A percentile compares a stretch with the other conserved stretches of the same genome.
Conservation (phyloP, 2,329 filamentous ascomycete species). For the Neopestalotiopsis clavispora region DNA sequence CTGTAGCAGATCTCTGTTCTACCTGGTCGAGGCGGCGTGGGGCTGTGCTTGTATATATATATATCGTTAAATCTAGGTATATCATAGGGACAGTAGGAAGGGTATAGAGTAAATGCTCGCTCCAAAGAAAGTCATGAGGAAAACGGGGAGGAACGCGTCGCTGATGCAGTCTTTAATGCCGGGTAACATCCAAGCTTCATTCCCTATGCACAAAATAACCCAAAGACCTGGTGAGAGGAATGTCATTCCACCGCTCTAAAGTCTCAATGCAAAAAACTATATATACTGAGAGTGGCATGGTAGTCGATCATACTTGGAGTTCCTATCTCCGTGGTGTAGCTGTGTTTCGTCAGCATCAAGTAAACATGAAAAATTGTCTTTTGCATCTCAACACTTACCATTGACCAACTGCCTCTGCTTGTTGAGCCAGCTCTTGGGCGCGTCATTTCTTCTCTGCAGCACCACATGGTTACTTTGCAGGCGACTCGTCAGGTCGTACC, state of each 20-base stretch:
- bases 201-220: conserved; percentile 3
- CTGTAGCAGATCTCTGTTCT: neutral
- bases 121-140: neutral
- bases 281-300: neutral
- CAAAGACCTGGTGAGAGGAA: neutral
- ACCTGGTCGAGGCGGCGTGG: neutral
- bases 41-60: neutral
- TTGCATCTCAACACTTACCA: conserved; percentile 41
- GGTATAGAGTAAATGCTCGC: conserved; percentile 15
- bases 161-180: conserved; percentile 14
- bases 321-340: conserved; percentile 40
- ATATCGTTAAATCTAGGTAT: neutral
- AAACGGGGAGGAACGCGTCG: conserved; percentile 9
- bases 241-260: conserved; percentile 1
- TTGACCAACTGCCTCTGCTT: conserved; percentile 79
- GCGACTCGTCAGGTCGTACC: conserved; percentile 81
- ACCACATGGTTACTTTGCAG: conserved; percentile 85
- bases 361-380: neutral
- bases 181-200: conserved; percentile 6
- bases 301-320: conserved; percentile 24
- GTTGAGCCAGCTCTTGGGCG: conserved; percentile 81
- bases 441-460: conserved; percentile 74
- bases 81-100: conserved; percentile 4
- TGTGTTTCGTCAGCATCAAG: conserved; percentile 23
- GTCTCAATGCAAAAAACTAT: neutral